phyloP scores from a whole-genome alignment of 2,329 filamentous ascomycete genomes.

The Tetracladium maxilliforme region DNA sequence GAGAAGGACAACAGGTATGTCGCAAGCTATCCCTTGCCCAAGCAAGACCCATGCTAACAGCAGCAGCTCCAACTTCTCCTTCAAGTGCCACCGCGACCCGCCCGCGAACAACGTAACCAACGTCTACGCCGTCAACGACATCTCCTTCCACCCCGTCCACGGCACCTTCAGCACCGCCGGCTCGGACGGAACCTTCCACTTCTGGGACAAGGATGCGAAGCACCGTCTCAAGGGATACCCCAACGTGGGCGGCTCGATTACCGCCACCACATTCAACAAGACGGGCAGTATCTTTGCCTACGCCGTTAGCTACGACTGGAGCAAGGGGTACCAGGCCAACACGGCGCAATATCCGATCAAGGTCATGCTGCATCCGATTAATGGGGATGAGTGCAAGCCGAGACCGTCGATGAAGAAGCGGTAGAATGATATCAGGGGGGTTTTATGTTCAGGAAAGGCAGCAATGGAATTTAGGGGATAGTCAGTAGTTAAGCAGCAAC shows the following conservation, averaged over 20 bases:
- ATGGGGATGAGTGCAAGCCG: slow-evolving; percentile 47
- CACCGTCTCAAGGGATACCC: slow-evolving; percentile 83
- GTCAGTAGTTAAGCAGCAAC: too few relatives aligned
- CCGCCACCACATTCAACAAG: slow-evolving; percentile 80
- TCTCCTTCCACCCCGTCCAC: slow-evolving; percentile 91
- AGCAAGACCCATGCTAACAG: slow-evolving; percentile 4
- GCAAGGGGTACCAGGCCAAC: slow-evolving; percentile 84
- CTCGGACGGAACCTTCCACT: slow-evolving; percentile 90
- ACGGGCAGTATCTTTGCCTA: slow-evolving; percentile 76
- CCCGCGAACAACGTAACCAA: slow-evolving; percentile 64
- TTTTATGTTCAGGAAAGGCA: too few relatives aligned
- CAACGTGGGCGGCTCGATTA: slow-evolving; percentile 72
- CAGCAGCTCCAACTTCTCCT: slow-evolving; percentile 78
- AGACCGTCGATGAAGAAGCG: slow-evolving; percentile 39
- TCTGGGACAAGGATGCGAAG: slow-evolving; percentile 90
- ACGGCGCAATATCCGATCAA: slow-evolving; percentile 61
- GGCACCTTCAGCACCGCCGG: slow-evolving; percentile 98
- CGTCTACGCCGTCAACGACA: slow-evolving; percentile 91
- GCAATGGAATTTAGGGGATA: too few relatives aligned
- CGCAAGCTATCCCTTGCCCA: background rate
- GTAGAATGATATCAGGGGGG: slow-evolving; percentile 25
- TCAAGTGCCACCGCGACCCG: slow-evolving; percentile 92
- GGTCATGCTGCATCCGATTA: slow-evolving; percentile 71
- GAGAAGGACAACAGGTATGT: slow-evolving; percentile 71
- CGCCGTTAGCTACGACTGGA: slow-evolving; percentile 94